Percentiles rank a stretch among this genome's conserved stretches.
phyloP scores from a whole-genome alignment of 1,284 basidiomycete genomes.

The Leccinum griseonigrum region DNA sequence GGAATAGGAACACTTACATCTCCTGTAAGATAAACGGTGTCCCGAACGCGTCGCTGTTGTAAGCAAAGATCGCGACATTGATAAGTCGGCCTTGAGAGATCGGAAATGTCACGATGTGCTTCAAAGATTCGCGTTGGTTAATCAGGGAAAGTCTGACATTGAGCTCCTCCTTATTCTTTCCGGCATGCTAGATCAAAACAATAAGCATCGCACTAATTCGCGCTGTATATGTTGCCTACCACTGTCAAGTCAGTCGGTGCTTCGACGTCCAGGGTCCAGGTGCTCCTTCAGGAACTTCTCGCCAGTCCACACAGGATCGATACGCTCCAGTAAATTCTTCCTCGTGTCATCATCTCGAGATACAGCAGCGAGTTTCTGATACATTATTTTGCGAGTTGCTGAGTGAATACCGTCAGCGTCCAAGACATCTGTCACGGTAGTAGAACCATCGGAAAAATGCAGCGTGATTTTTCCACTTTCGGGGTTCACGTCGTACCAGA shows the following conservation, averaged over 20 bases:
- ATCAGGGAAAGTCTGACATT: not conserved
- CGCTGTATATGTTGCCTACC: conserved; percentile 24
- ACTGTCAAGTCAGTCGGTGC: conserved; percentile 34
- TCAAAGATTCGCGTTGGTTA: not conserved
- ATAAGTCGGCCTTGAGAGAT: conserved; percentile 22
- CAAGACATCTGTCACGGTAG: conserved; percentile 32
- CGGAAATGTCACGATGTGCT: not conserved
- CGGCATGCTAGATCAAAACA: conserved; percentile 37
- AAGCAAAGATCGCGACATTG: conserved; percentile 42
- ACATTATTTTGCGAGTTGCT: conserved; percentile 21
- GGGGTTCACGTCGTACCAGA: conserved; percentile 20
- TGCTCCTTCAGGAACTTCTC: conserved; percentile 15
- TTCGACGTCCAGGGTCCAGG: conserved; percentile 38
- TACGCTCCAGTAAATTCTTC: conserved; percentile 9
- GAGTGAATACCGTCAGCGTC: conserved; percentile 29
- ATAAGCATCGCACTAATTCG: not conserved
- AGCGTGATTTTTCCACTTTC: conserved; percentile 19
- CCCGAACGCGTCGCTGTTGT: conserved; percentile 36
- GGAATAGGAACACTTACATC: not conserved
- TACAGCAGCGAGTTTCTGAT: conserved; percentile 10
- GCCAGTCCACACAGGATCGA: conserved; percentile 24
- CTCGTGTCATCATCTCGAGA: conserved; percentile 2
- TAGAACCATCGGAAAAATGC: conserved; percentile 34
- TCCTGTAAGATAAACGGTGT: conserved; percentile 21
- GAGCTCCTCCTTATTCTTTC: conserved; percentile 36